These are phyloP conservation scores for Gracilaria caudata DNA, from an alignment of 23 red algal genomes.

Conservation along the genomic window DNA sequence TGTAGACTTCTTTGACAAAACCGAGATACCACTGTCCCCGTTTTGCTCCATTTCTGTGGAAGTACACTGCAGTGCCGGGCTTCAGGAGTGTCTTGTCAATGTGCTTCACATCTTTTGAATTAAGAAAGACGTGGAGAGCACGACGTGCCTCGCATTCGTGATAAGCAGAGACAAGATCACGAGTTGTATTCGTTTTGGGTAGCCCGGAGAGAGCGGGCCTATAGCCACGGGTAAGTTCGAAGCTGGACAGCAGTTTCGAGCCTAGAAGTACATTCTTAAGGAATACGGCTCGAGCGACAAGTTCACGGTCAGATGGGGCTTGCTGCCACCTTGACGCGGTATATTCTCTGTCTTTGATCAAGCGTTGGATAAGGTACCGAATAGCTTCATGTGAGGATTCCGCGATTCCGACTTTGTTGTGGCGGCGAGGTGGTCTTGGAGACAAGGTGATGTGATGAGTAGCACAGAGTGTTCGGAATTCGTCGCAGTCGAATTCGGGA, in stretches of 20 bases:
- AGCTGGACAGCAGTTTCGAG: neutral
- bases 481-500: constrained; percentile 7
- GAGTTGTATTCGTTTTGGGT: neutral
- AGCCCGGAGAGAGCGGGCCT: neutral
- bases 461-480: neutral
- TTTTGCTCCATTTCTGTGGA: neutral
- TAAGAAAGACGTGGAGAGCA: neutral
- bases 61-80: neutral
- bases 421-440: neutral
- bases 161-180: neutral
- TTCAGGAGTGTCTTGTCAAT: neutral
- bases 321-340: neutral
- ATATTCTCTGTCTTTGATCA: neutral
- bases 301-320: neutral
- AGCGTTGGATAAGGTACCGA: neutral
- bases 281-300: neutral
- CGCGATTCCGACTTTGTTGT: neutral
- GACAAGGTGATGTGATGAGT: neutral
- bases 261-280: constrained; percentile 1
- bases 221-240: constrained; percentile 32
- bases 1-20: neutral
- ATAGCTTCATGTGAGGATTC: neutral
- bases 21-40: neutral
- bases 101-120: neutral
- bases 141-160: neutral